These are phyloP conservation scores for Zanthoxylum bungeanum DNA, from an alignment of 345 rosid species.

Conservation along the genomic window DNA sequence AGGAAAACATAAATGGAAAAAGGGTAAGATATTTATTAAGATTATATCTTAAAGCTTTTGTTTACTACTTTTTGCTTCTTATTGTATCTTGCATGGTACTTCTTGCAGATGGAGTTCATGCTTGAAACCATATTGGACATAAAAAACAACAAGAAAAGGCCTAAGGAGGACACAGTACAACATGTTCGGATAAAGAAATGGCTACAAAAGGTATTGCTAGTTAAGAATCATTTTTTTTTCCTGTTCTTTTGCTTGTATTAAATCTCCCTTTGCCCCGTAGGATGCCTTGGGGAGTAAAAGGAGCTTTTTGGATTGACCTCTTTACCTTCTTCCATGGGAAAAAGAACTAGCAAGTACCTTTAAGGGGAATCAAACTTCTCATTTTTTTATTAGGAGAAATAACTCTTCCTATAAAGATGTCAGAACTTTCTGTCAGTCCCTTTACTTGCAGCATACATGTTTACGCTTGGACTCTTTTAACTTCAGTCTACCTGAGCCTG, in stretches of 20 bases:
- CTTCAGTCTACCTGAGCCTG: neutral
- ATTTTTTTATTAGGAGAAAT: too few relatives aligned
- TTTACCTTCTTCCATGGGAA: neutral
- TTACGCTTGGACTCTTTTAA: neutral
- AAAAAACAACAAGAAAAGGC: constrained; percentile 82
- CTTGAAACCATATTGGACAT: constrained; percentile 87
- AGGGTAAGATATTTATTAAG: constrained; percentile 41
- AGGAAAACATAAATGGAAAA: constrained; percentile 41
- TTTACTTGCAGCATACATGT: neutral
- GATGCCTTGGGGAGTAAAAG: neutral
- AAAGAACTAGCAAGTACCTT: neutral
- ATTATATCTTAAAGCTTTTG: constrained; percentile 1
- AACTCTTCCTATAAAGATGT: neutral
- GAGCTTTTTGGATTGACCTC: neutral
- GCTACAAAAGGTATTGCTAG: constrained; percentile 74
- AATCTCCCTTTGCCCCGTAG: neutral
- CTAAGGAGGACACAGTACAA: constrained; percentile 63
- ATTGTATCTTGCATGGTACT: constrained; percentile 12
- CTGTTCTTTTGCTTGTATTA: neutral
- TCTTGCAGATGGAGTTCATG: constrained; percentile 88
- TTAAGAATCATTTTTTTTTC: neutral
- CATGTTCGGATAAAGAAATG: constrained; percentile 84
- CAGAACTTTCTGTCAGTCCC: neutral
- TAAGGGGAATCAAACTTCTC: neutral
- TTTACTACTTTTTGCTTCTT: neutral